These are phyloP conservation scores for Russula griseocarnosa DNA, from an alignment of 768 basidiomycete species.

Conservation along the genomic window DNA sequence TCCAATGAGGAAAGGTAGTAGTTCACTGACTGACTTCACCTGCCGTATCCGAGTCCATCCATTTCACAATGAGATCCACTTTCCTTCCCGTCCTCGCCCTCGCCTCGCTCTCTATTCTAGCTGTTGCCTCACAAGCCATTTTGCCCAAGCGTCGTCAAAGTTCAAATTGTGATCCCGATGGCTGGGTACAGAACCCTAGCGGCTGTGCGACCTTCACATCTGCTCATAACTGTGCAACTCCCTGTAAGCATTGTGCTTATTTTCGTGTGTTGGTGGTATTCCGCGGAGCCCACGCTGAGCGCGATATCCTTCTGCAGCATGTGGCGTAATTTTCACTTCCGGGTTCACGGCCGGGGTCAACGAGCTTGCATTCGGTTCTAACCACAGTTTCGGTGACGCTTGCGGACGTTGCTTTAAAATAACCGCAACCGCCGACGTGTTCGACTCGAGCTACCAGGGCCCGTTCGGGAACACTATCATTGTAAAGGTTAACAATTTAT, in stretches of 20 bases:
- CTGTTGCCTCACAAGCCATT: background rate
- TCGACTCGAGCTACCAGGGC: constrained; percentile 31
- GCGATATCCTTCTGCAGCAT: constrained; percentile 36
- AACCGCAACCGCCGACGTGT: constrained; percentile 36
- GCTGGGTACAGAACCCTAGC: constrained; percentile 44
- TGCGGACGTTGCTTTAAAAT: constrained; percentile 59
- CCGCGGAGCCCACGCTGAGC: background rate
- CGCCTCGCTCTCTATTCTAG: background rate
- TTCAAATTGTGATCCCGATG: background rate
- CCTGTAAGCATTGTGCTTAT: constrained; percentile 37
- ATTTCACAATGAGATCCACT: background rate
- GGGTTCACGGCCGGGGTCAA: constrained; percentile 57
- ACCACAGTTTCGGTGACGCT: constrained; percentile 52
- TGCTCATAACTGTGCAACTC: constrained; percentile 48
- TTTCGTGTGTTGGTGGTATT: background rate
- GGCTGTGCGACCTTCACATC: constrained; percentile 55
- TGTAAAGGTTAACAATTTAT: constrained; percentile 47
- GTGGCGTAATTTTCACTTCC: constrained; percentile 42
- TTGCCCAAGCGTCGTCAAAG: background rate
- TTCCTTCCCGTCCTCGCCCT: constrained; percentile 1
- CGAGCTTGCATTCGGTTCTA: constrained; percentile 52
- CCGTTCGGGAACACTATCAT: constrained; percentile 50
- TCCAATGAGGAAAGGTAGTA: background rate
- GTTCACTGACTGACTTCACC: background rate
- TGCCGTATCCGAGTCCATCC: background rate